Conservation (phyloP, 441 rosid species). For the Metrosideros polymorpha region DNA sequence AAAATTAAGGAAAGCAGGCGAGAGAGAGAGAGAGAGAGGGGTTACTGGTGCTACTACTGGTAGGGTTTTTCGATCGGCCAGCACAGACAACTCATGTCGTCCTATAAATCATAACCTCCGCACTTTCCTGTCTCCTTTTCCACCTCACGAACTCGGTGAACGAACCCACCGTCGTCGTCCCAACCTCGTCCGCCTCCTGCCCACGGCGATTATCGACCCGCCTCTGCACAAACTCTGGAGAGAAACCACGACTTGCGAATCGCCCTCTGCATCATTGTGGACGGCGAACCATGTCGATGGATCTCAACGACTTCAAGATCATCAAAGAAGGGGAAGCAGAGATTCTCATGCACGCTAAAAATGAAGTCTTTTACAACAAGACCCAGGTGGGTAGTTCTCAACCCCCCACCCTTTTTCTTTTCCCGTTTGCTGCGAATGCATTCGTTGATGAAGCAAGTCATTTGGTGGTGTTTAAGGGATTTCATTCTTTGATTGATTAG, state of each 20-base stretch:
- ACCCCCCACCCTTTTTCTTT: not conserved
- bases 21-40: not conserved
- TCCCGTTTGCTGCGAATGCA: not conserved
- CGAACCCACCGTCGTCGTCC: not conserved
- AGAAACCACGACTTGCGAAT: not conserved
- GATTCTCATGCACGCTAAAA: constrained; percentile 89
- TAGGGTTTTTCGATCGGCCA: not conserved
- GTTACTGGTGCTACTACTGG: not conserved
- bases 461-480: not conserved
- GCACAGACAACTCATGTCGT: not conserved
- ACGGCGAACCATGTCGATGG: constrained; percentile 17
- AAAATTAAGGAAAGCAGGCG: not conserved
- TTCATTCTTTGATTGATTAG: not conserved
- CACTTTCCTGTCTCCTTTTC: fast-evolving
- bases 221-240: not conserved
- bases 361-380: constrained; percentile 90
- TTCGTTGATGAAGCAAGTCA: not conserved
- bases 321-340: constrained; percentile 96
- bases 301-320: constrained; percentile 60
- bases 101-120: not conserved
- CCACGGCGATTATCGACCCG: not conserved
- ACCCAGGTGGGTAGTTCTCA: constrained; percentile 62
- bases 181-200: not conserved
- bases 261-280: not conserved
- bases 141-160: not conserved